phyloP scores from a whole-genome alignment of 768 basidiomycete species.

The Heimioporus sp. region DNA sequence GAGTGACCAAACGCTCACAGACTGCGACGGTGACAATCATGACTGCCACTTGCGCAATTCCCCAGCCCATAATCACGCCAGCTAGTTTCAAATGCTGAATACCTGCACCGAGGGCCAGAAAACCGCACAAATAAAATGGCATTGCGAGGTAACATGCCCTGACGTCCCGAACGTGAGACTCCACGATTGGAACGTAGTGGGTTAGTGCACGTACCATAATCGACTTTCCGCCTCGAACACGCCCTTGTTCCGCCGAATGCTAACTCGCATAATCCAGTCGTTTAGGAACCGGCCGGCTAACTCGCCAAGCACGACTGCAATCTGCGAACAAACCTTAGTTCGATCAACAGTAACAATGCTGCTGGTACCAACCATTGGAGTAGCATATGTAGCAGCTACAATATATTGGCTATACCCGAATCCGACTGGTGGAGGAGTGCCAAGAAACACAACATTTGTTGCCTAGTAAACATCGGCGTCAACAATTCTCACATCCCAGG shows the following conservation, averaged over 20 bases:
- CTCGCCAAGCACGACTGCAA: slow-evolving; percentile 52
- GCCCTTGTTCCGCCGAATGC: slow-evolving; percentile 45
- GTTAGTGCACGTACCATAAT: slow-evolving; percentile 31
- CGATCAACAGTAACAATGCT: background rate
- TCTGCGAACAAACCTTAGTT: slow-evolving; percentile 20
- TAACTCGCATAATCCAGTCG: slow-evolving; percentile 46
- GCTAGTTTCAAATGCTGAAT: slow-evolving; percentile 30
- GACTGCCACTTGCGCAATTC: slow-evolving; percentile 36
- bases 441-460: slow-evolving; percentile 57
- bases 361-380: slow-evolving; percentile 38
- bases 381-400: slow-evolving; percentile 42
- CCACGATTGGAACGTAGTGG: background rate
- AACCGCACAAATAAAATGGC: slow-evolving; percentile 41
- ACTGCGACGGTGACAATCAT: slow-evolving; percentile 41
- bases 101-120: slow-evolving; percentile 39
- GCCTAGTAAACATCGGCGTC: slow-evolving; percentile 30
- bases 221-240: slow-evolving; percentile 54
- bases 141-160: slow-evolving; percentile 41
- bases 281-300: slow-evolving; percentile 51
- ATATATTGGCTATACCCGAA: slow-evolving; percentile 43
- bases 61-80: slow-evolving; percentile 43
- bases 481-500: too few relatives aligned
- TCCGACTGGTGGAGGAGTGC: slow-evolving; percentile 42
- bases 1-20: slow-evolving; percentile 25
- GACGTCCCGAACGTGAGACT: background rate